Percentiles rank a stretch among this genome's conserved stretches.
These are phyloP conservation scores for Elaeagnus macrophylla DNA, from an alignment of 306 rosid species.

Conservation along the genomic window DNA sequence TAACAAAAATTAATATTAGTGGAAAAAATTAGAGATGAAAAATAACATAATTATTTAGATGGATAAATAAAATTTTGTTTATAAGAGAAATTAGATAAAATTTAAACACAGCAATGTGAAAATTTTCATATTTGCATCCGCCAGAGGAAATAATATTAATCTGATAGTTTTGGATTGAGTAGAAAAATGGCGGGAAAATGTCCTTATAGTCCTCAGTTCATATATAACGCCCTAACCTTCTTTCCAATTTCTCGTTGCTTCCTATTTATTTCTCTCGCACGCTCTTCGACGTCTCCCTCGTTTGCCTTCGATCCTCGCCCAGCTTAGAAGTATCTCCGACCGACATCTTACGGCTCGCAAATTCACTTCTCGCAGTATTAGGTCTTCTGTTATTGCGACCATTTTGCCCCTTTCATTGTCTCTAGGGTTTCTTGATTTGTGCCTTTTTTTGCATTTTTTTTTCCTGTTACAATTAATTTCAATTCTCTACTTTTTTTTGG, in stretches of 20 bases:
- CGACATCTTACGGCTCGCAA: not conserved
- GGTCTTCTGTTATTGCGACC: constrained; percentile 14
- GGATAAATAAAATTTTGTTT: no score
- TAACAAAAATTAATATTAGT: no score
- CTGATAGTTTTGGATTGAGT: no score
- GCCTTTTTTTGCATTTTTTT: not conserved
- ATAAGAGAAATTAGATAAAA: no score
- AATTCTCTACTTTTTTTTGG: not conserved
- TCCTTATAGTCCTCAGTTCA: constrained; percentile 24
- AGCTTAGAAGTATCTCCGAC: not conserved
- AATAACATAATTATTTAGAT: no score
- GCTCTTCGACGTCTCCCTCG: not conserved
- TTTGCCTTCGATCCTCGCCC: not conserved
- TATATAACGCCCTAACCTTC: constrained; percentile 9
- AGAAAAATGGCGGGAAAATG: constrained; percentile 33
- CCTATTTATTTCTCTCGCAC: not conserved
- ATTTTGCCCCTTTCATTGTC: constrained; percentile 4
- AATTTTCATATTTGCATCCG: no score
- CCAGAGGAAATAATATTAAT: no score
- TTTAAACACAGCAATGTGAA: no score
- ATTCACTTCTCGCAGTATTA: constrained; percentile 1
- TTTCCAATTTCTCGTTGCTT: not conserved
- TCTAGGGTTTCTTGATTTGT: constrained; percentile 46
- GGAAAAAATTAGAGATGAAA: no score
- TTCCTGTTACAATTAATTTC: not conserved